Percentiles rank a stretch among this genome's conserved stretches.
Evolutionary conservation across 2,329 filamentous ascomycete genomes (phyloP).

Genomic region (Trichoderma gracile): DNA sequence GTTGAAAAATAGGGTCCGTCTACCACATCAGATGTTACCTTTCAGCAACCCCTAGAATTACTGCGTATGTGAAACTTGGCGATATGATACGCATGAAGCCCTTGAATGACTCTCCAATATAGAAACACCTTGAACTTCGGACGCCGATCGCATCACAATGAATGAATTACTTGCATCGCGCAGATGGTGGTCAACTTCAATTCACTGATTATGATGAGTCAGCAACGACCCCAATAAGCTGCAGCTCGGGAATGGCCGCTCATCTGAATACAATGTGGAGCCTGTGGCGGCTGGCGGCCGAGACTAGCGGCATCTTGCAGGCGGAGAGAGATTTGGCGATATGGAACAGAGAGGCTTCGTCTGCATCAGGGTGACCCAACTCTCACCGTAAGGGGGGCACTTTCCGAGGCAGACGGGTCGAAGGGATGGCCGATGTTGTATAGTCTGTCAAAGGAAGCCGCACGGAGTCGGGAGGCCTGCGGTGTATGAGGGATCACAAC

Average conservation of each 20-base stretch:
- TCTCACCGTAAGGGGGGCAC: background rate
- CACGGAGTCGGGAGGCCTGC: background rate
- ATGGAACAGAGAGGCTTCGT: background rate
- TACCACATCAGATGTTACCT: too few relatives aligned
- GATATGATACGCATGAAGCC: too few relatives aligned
- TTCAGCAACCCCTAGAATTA: too few relatives aligned
- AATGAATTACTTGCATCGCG: too few relatives aligned
- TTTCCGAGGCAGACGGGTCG: background rate
- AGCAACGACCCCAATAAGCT: background rate
- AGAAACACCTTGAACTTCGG: too few relatives aligned
- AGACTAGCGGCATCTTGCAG: conserved; percentile 22
- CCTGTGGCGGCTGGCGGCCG: conserved; percentile 16
- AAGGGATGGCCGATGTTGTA: too few relatives aligned
- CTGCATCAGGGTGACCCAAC: background rate
- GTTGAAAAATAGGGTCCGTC: too few relatives aligned
- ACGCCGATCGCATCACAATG: too few relatives aligned
- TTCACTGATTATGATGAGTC: background rate
- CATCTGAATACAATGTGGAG: conserved; percentile 10
- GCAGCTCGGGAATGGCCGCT: conserved; percentile 19
- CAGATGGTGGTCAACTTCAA: too few relatives aligned
- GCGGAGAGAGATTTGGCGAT: background rate
- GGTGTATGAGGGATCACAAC: background rate
- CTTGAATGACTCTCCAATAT: too few relatives aligned
- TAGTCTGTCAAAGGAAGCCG: too few relatives aligned
- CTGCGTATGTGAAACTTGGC: too few relatives aligned